Base-by-base conservation (phyloP, 495 filamentous ascomycete species). In the Chaetomium fimeti region DNA sequence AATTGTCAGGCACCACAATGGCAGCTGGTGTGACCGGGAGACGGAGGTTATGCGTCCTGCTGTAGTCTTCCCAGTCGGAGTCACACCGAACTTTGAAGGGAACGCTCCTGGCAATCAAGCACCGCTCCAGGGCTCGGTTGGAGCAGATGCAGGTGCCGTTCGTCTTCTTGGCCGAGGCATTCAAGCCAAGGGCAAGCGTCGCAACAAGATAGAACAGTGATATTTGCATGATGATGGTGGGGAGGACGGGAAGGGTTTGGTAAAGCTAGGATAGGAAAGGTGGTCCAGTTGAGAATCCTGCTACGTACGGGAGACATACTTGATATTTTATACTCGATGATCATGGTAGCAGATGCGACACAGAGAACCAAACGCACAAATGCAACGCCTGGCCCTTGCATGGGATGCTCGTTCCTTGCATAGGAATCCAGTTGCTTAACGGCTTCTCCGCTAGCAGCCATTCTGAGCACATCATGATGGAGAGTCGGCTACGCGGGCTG, bases 1-100 rank as follows among this genome's bases (percentile, higher is more conserved):
- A 42, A 0, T 72, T 80, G 15, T 70, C 68, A 1, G 89, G 89
- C 8, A 84, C 72, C 4, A 81, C 81, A 28, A 90, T 75, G 0
- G 83, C 83, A 0, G 74, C 78, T 2, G 89, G 89, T 2, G 68
- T 76, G 53, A 83, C 84, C 0, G 76, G 77, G 6, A 84, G 67
- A 45, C 87, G 83, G 7, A 83, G 69, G 68, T 91, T 92, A 75
- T 81, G 88, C 15, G 82, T 79, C 7, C 61, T 67, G 12, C 72
- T 70, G 54, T 72, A 69, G 1, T n/a, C 38, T 25, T 57, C 49
- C 72, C 74, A 82, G 22, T 77, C 67, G 2, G 60, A n/a, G 29
- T 69, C 59, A 6, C 40, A 27, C 20, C 43, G 57, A 5, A 62
- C 62, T 40, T 71, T 69, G 29, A 62, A 61, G 1, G 70, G 62